Conservation (phyloP, 2,329 filamentous ascomycete genomes). For the Fusarium sp. region DNA sequence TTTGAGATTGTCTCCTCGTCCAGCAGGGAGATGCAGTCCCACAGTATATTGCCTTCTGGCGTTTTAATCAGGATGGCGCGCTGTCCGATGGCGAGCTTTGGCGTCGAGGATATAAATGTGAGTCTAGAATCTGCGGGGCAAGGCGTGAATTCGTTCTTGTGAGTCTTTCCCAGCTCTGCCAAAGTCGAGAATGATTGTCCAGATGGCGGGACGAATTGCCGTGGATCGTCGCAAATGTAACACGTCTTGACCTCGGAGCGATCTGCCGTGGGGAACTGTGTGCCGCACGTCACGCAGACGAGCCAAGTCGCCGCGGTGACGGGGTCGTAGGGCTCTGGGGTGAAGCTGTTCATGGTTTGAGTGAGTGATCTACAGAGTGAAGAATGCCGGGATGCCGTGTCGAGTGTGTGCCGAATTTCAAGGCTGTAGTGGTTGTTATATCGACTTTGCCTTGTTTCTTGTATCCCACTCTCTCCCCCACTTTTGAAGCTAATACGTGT, state of each 20-base stretch:
- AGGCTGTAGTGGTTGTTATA: not conserved
- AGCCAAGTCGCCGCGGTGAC: conserved; percentile 51
- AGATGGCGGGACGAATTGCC: conserved; percentile 73
- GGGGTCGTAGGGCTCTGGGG: conserved; percentile 39
- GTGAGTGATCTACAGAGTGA: not conserved
- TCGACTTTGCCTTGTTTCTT: not conserved
- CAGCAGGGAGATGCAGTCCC: conserved; percentile 81
- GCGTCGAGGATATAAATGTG: conserved; percentile 62
- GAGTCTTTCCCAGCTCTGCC: conserved; percentile 54
- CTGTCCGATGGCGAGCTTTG: conserved; percentile 80
- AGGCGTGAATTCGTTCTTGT: conserved; percentile 67
- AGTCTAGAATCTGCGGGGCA: conserved; percentile 59
- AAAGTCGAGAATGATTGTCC: conserved; percentile 75
- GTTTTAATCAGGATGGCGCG: conserved; percentile 77
- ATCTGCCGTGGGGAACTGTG: conserved; percentile 67
- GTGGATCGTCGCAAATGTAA: conserved; percentile 79
- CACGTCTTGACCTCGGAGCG: conserved; percentile 65
- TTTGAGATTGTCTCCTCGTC: conserved; percentile 71
- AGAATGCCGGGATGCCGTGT: conserved; percentile 15
- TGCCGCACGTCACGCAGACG: conserved; percentile 77
- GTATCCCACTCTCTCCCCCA: conserved; percentile 5
- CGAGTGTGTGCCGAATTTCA: not conserved
- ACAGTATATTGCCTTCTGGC: conserved; percentile 77
- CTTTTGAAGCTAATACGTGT: not conserved
- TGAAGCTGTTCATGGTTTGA: conserved; percentile 7